These are phyloP conservation scores for Phytophthora tubulina DNA, from an alignment of 352 stramenopile genomes.

Conservation along the genomic window DNA sequence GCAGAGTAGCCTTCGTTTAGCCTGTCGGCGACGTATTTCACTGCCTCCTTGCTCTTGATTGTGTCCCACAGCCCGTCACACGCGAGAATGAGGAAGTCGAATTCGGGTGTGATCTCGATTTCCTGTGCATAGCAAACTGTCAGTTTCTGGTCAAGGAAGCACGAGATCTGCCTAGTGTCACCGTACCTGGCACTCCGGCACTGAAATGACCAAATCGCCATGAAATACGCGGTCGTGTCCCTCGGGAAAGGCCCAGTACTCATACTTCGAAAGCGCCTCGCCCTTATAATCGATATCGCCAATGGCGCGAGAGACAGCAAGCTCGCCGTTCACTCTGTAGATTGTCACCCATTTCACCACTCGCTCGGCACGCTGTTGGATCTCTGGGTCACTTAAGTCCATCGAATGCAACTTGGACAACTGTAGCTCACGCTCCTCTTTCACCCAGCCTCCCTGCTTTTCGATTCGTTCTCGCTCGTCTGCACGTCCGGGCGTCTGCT, in stretches of 20 bases:
- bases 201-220: constrained; percentile 88
- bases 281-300: constrained; percentile 94
- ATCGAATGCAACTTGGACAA: constrained; percentile 91
- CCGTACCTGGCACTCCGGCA: constrained; percentile 82
- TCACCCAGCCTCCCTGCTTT: constrained; percentile 76
- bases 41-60: constrained; percentile 93
- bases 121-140: constrained; percentile 55
- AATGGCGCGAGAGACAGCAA: constrained; percentile 93
- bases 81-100: constrained; percentile 93
- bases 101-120: constrained; percentile 90
- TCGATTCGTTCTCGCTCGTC: constrained; percentile 85
- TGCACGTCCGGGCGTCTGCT: constrained; percentile 81
- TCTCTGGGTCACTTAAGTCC: constrained; percentile 88
- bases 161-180: constrained; percentile 12
- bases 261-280: constrained; percentile 72
- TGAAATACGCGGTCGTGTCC: constrained; percentile 83
- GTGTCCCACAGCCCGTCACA: constrained; percentile 95
- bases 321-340: constrained; percentile 91
- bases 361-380: constrained; percentile 81
- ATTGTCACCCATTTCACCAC: constrained; percentile 90
- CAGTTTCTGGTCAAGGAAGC: constrained; percentile 2
- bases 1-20: constrained; percentile 76
- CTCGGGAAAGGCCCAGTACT: constrained; percentile 87
- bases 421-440: constrained; percentile 88
- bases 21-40: constrained; percentile 82